A percentile compares a stretch with the other conserved stretches of the same genome.
These are phyloP conservation scores for Colletotrichum spaethianum DNA, from an alignment of 2,329 filamentous ascomycete genomes.

Conservation along the genomic window DNA sequence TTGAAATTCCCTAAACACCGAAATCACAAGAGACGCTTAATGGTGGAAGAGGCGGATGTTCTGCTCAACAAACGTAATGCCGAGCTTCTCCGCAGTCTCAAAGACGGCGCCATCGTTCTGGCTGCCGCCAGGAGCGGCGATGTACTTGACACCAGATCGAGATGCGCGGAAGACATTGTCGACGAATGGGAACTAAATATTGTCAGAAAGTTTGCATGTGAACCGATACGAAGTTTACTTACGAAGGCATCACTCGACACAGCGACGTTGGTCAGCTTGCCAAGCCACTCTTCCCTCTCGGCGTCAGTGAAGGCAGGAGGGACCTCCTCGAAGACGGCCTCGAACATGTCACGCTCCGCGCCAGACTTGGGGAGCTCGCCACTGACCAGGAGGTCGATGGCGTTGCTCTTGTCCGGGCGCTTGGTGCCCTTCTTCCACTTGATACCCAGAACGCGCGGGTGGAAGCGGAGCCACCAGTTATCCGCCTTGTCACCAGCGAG, in stretches of 20 bases:
- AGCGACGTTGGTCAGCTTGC: constrained; percentile 84
- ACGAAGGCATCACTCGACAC: constrained; percentile 97
- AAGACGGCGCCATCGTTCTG: constrained; percentile 88
- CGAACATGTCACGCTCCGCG: constrained; percentile 88
- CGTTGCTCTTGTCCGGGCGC: constrained; percentile 97
- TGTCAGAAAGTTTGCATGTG: constrained; percentile 45
- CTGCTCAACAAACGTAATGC: constrained; percentile 96
- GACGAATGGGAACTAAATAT: constrained; percentile 89
- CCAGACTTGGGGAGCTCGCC: constrained; percentile 89
- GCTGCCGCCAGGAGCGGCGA: constrained; percentile 92
- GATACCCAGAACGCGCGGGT: constrained; percentile 87
- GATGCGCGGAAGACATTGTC: constrained; percentile 96
- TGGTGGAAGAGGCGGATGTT: constrained; percentile 95
- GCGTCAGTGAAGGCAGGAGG: constrained; percentile 85
- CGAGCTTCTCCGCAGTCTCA: constrained; percentile 90
- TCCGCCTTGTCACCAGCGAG: constrained; percentile 98
- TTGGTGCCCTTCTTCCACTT: constrained; percentile 99
- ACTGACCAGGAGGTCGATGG: constrained; percentile 94
- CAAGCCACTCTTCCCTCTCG: constrained; percentile 89
- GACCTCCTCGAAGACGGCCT: constrained; percentile 90
- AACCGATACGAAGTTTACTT: constrained; percentile 58
- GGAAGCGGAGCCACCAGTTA: constrained; percentile 99
- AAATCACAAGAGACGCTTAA: constrained; percentile 60
- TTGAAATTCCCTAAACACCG: constrained; percentile 33
- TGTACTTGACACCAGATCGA: constrained; percentile 93